Evolutionary conservation across 495 filamentous ascomycete genomes (phyloP).

Genomic region (Pseudotulostoma volvatum): DNA sequence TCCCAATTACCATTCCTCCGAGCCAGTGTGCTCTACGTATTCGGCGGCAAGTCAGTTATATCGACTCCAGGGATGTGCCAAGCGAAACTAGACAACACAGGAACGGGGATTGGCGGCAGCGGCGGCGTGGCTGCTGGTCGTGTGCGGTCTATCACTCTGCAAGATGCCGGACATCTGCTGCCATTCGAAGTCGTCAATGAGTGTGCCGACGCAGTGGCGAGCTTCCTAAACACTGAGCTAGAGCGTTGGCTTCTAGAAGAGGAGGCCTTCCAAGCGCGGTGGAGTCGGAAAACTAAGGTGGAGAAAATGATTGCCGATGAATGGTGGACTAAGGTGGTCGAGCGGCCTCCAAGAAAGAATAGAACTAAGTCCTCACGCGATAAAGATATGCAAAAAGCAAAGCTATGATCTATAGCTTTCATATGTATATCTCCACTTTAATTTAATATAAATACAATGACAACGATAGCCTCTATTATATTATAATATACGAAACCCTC

Average conservation of each 20-base stretch:
- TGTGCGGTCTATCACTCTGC: slow-evolving; percentile 51
- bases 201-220: slow-evolving; percentile 43
- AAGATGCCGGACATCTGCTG: slow-evolving; percentile 62
- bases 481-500: no score
- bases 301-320: slow-evolving; percentile 44
- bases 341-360: no score
- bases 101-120: slow-evolving; percentile 32
- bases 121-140: slow-evolving; percentile 39
- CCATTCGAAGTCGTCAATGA: slow-evolving; percentile 61
- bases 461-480: no score
- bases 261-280: slow-evolving; percentile 37
- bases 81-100: slow-evolving; percentile 29
- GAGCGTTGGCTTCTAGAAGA: slow-evolving; percentile 47
- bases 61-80: slow-evolving; percentile 33
- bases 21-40: slow-evolving; percentile 71
- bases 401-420: slow-evolving; percentile 14
- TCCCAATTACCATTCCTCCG: slow-evolving; percentile 48
- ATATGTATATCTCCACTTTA: no score
- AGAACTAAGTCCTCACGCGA: no score
- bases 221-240: slow-evolving; percentile 49
- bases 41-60: slow-evolving; percentile 50
- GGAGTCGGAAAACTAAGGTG: slow-evolving; percentile 27
- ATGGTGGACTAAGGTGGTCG: slow-evolving; percentile 37
- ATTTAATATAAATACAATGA: no score
- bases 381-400: no score